These are phyloP conservation scores for Mycena belliarum DNA, from an alignment of 768 basidiomycete genomes.

Conservation along the genomic window DNA sequence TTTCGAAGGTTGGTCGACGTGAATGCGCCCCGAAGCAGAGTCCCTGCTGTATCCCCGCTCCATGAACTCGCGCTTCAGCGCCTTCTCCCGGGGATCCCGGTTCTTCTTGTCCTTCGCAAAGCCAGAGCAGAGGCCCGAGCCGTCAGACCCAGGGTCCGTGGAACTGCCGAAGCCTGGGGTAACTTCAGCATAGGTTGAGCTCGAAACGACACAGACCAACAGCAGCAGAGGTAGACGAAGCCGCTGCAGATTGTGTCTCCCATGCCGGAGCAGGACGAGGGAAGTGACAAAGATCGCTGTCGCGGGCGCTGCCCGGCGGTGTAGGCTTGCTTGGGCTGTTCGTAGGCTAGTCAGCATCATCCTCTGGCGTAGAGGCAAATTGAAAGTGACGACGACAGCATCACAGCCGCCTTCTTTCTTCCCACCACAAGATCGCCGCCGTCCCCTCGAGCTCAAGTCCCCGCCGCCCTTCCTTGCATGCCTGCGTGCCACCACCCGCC, in stretches of 20 bases:
- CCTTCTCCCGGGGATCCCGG: constrained; percentile 15
- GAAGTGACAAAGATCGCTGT: too few relatives aligned
- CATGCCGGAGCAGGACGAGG: background rate
- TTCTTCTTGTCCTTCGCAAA: background rate
- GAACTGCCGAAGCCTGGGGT: constrained; percentile 10
- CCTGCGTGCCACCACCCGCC: too few relatives aligned
- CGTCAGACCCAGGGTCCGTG: constrained; percentile 14
- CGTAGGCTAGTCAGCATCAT: too few relatives aligned
- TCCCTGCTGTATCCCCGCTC: constrained; percentile 6
- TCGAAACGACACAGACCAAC: constrained; percentile 3
- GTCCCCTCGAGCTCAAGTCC: too few relatives aligned
- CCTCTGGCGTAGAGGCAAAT: too few relatives aligned
- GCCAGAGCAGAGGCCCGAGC: constrained; percentile 14
- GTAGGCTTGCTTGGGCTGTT: too few relatives aligned
- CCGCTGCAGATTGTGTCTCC: constrained; percentile 17
- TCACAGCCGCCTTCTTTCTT: too few relatives aligned
- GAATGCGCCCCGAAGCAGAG: constrained; percentile 5
- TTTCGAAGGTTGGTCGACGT: constrained; percentile 8
- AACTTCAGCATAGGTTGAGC: too few relatives aligned
- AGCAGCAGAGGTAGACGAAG: constrained; percentile 8
- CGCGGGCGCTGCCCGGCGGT: too few relatives aligned
- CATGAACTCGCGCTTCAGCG: constrained; percentile 16
- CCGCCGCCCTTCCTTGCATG: too few relatives aligned
- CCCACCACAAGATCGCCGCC: too few relatives aligned
- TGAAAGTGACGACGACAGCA: too few relatives aligned